These are phyloP conservation scores for Globisporangium nunn DNA, from an alignment of 352 stramenopile genomes.

Conservation along the genomic window DNA sequence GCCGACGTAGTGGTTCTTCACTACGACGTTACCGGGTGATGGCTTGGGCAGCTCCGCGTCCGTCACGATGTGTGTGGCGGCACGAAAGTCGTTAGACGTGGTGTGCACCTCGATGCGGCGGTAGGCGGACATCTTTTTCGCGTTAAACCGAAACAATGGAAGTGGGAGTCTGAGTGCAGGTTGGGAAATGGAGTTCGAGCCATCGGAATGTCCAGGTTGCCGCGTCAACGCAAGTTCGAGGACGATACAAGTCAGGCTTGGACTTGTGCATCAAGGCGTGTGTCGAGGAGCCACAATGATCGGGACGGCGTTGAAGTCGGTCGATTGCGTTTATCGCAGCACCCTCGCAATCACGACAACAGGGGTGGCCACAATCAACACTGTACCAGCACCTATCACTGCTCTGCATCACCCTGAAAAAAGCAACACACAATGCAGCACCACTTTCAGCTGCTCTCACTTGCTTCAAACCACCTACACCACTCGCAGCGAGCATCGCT, in stretches of 20 bases:
- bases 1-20: slow-evolving; percentile 48
- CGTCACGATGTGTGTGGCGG: slow-evolving; percentile 27
- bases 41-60: slow-evolving; percentile 20
- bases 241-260: no score
- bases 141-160: background rate
- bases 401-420: no score
- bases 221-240: no score
- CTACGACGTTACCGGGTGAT: slow-evolving; percentile 19
- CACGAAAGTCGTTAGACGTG: slow-evolving; percentile 33
- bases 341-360: background rate
- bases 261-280: background rate
- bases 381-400: no score
- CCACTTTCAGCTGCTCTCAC: no score
- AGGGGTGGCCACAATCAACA: background rate
- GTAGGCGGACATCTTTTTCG: slow-evolving; percentile 23
- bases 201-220: background rate
- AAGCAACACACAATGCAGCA: no score
- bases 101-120: slow-evolving; percentile 35
- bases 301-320: background rate
- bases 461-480: no score
- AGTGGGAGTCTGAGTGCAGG: background rate
- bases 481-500: no score
- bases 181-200: background rate
- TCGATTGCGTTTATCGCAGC: background rate
- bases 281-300: background rate